Base-by-base conservation (phyloP, 140 eudicot genomes). In the Bidens hawaiensis region DNA sequence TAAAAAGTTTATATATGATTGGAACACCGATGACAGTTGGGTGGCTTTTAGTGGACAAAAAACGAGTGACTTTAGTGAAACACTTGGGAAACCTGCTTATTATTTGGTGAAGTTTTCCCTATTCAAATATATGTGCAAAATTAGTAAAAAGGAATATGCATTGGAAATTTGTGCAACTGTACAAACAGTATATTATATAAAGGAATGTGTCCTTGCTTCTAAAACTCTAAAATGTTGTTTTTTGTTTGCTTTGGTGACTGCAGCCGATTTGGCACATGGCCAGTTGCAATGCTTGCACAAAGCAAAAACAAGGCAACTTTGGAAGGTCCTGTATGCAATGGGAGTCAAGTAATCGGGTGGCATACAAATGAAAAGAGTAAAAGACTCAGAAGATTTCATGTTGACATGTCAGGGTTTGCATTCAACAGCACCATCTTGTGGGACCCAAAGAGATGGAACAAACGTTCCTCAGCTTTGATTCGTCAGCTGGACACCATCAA, bases 331-430 rank as follows among this genome's bases (percentile, higher is more conserved):
- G 93, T 91, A 6, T 87, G 98, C 75, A 91, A 87, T 56, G 93
- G 85, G 54, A 87, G 85, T 74, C 73, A 75, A 68, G 96, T 91
- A 25, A 81, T 91, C 16, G 98, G 98, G 60, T 91, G 98, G 98
- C 87, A 87, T 62, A 91, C 96, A 45, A 91, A 91, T 62, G 96
- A 91, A 74, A 91, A 87, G 76, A 91, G 98, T 60, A 91, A 87
- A 79, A 79, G 75, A 55, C 87, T 91, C 18, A 79, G 98, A 31
- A 78, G 96, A 77, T 91, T 87, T 81, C 98, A 91, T 76, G 96
- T 87, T 66, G 98, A 91, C 65, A 91, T 91, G 98, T 87, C 98
- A 1, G 98, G 98, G 64, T 91, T 87, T 80, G 98, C 98, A 60
- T 91, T 91, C 76, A 91, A 91, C 70, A 91, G 98, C 77, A 91